Percentiles rank a stretch among this genome's conserved stretches.
These are phyloP conservation scores for Thinopyrum obtusiflorum DNA, from an alignment of 202 grass and related monocot genomes.

Conservation along the genomic window DNA sequence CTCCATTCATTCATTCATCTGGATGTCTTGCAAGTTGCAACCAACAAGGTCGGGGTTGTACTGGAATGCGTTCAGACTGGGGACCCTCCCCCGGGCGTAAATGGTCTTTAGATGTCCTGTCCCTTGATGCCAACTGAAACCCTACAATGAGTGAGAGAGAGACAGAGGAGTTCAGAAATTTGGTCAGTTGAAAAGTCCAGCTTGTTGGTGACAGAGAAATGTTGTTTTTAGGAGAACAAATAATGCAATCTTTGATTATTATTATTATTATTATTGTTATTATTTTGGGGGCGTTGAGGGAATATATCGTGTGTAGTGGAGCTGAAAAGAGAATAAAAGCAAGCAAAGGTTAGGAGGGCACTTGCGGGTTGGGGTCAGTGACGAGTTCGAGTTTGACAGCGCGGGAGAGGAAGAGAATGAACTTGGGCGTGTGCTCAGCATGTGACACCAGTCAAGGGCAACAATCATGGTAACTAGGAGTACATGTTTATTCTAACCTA, in stretches of 20 bases:
- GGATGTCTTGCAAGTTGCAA: conserved; percentile 11
- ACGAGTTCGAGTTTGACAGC: background rate
- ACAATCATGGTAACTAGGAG: background rate
- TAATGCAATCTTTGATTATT: background rate
- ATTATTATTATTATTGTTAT: background rate
- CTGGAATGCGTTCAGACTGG: background rate
- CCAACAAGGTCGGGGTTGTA: background rate
- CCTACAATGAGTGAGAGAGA: background rate
- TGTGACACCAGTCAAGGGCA: background rate
- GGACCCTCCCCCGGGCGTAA: background rate
- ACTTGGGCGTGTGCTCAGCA: background rate
- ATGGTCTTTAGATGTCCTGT: conserved; percentile 14
- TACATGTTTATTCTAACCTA: no score
- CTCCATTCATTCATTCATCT: conserved; percentile 25
- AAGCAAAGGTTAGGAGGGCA: background rate
- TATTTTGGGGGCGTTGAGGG: background rate
- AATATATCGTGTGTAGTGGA: background rate
- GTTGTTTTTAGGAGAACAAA: background rate
- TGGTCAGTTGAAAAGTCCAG: background rate
- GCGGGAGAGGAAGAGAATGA: background rate
- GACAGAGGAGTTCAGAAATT: background rate
- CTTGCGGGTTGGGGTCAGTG: background rate
- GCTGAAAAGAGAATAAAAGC: background rate
- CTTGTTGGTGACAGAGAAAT: background rate
- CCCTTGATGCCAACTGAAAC: background rate